A percentile compares a stretch with the other conserved stretches of the same genome.
Conservation (phyloP, 2,329 filamentous ascomycete species). For the Biscogniauxia mediterranea region DNA sequence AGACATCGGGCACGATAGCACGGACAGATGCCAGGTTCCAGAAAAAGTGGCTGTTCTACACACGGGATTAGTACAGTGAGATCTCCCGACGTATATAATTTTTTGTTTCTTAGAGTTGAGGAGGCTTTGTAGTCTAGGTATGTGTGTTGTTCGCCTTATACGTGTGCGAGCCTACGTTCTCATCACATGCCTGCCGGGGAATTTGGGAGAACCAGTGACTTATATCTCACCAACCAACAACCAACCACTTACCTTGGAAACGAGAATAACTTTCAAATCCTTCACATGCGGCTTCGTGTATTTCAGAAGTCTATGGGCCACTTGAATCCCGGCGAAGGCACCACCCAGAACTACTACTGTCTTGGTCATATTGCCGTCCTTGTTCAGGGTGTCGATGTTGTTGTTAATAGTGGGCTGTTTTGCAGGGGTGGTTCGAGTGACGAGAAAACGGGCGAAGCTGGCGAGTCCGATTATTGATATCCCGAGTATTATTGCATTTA, state of each 20-base stretch:
- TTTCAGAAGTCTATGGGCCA: constrained; percentile 55
- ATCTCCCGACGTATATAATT: no score
- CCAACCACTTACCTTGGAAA: constrained; percentile 51
- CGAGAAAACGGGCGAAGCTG: background rate
- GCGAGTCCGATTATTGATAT: background rate
- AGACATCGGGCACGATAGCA: constrained; percentile 49
- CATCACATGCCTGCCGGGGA: background rate
- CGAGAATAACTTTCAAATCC: constrained; percentile 53
- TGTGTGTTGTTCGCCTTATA: no score
- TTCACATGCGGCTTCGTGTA: constrained; percentile 43
- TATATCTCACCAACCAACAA: background rate
- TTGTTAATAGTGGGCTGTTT: constrained; percentile 5
- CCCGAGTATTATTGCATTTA: background rate
- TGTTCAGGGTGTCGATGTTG: background rate
- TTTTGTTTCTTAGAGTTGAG: no score
- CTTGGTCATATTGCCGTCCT: constrained; percentile 43
- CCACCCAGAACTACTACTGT: constrained; percentile 56
- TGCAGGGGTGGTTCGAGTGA: constrained; percentile 17
- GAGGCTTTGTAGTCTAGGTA: no score
- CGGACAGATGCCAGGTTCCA: constrained; percentile 58
- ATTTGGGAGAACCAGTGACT: background rate
- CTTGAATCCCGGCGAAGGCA: constrained; percentile 50
- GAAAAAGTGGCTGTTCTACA: constrained; percentile 56
- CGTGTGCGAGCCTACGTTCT: background rate
- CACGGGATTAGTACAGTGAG: background rate